These are phyloP conservation scores for Candida tallmaniae DNA, from an alignment of 805 yeast species.

Conservation along the genomic window DNA sequence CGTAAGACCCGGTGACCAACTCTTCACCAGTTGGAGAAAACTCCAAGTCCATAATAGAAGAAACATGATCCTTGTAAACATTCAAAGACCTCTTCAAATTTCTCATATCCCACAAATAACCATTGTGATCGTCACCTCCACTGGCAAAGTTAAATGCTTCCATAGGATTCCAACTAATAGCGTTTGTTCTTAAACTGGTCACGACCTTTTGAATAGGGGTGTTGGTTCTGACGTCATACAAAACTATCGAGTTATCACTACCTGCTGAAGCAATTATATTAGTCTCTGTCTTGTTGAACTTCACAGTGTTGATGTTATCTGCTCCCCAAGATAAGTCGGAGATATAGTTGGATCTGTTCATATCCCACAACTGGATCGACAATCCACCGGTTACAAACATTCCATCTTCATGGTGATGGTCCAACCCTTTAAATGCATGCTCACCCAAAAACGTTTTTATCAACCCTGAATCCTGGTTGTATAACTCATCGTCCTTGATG, in stretches of 20 bases:
- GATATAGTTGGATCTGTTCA: constrained; percentile 69
- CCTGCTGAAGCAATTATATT: constrained; percentile 79
- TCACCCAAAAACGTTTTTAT: constrained; percentile 79
- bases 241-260: constrained; percentile 82
- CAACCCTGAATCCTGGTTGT: constrained; percentile 45
- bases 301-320: constrained; percentile 77
- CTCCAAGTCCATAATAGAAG: constrained; percentile 92
- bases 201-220: constrained; percentile 90
- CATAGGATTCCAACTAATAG: constrained; percentile 95
- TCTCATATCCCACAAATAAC: constrained; percentile 95
- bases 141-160: constrained; percentile 92
- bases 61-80: constrained; percentile 91
- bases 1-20: constrained; percentile 91
- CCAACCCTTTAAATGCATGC: constrained; percentile 78
- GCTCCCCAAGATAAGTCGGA: constrained; percentile 93
- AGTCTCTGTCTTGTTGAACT: constrained; percentile 87
- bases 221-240: constrained; percentile 87
- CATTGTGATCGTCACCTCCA: constrained; percentile 92
- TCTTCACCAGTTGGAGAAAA: constrained; percentile 97
- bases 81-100: constrained; percentile 76
- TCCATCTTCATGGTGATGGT: constrained; percentile 73
- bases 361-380: constrained; percentile 88
- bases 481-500: constrained; percentile 26
- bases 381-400: constrained; percentile 92
- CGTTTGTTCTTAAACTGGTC: constrained; percentile 76